Conservation (phyloP, 148 eudicot species). For the Camellia lanceoleosa region DNA sequence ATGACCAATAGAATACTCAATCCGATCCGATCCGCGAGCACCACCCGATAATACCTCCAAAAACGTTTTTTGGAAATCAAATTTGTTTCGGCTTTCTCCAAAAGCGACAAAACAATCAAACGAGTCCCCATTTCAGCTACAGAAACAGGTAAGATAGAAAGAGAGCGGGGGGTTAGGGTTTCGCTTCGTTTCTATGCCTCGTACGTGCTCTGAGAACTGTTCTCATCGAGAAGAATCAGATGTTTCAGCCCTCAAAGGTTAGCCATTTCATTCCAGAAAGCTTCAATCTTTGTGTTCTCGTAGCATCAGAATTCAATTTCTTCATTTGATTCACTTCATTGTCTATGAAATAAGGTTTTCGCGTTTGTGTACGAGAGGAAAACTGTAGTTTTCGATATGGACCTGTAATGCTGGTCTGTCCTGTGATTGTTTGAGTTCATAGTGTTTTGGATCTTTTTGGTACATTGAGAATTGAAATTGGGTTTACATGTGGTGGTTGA, state of each 20-base stretch:
- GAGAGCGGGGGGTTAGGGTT: neutral
- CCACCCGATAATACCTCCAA: neutral
- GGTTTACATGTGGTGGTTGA: too few species aligned
- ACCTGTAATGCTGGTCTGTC: neutral
- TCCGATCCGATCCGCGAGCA: too few species aligned
- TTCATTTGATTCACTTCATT: neutral
- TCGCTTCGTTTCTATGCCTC: neutral
- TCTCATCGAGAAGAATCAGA: neutral
- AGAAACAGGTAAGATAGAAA: neutral
- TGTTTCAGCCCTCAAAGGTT: neutral
- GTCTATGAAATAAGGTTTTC: neutral
- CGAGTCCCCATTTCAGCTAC: neutral
- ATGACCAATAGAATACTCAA: too few species aligned
- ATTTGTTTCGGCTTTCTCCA: neutral
- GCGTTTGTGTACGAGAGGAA: neutral
- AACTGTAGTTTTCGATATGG: neutral
- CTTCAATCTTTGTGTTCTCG: neutral
- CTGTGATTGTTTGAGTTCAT: neutral
- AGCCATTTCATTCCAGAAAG: neutral
- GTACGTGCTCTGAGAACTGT: neutral
- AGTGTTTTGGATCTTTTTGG: neutral
- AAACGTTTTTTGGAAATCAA: neutral
- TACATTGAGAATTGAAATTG: neutral
- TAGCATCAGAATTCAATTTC: neutral
- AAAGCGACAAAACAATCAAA: slow-evolving; percentile 1